Base-by-base conservation (phyloP, 2,329 filamentous ascomycete genomes). In the Phoma herbarum region DNA sequence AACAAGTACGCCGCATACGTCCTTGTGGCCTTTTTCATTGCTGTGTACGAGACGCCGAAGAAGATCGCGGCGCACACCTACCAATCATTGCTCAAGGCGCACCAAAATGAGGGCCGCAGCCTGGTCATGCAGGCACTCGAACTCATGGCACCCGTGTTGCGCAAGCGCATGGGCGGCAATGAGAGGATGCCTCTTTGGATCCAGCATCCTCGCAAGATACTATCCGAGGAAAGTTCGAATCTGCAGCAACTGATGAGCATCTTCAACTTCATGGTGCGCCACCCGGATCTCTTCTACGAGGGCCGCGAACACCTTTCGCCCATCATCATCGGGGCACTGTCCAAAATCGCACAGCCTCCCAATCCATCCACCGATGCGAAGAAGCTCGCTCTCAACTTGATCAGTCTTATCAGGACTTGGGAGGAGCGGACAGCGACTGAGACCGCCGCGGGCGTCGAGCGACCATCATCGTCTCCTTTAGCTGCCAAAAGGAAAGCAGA, bases 1-100 rank as follows among this genome's bases (percentile, higher is more conserved):
- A 99, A 98, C 82, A 99, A 99, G 77, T 95, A 98, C 75, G 95
- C 94, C 0, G 93, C 95, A 2, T 99, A 99, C 70, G 94, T 97
- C 5, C 88, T 99, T 6, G 96, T 99, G 61, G 93, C 92, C 2
- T 99, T 97, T 78, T 99, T 99, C 80, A 97, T 99, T 69, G 92
- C 92, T 0, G 91, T 96, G 64, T 99, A 96, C 73, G 96, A 99
- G 69, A 98, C 95, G 0, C 96, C 95, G 0, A 85, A 91, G 12
- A 99, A 98, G 84, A 98, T 99, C 55, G 93, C 95, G 3, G 90
- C 91, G 20, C 94, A 98, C 75, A 93, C 99, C 22, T 99, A 99
- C 73, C 89, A 95, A 64, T 93, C 93, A 2, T 83, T 99, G 16
- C 81, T 99, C 23, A 91, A 92, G 77, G 93, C 94, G 1, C 96